phyloP scores from a whole-genome alignment of 352 stramenopile species.

The Pythium aristosporum region DNA sequence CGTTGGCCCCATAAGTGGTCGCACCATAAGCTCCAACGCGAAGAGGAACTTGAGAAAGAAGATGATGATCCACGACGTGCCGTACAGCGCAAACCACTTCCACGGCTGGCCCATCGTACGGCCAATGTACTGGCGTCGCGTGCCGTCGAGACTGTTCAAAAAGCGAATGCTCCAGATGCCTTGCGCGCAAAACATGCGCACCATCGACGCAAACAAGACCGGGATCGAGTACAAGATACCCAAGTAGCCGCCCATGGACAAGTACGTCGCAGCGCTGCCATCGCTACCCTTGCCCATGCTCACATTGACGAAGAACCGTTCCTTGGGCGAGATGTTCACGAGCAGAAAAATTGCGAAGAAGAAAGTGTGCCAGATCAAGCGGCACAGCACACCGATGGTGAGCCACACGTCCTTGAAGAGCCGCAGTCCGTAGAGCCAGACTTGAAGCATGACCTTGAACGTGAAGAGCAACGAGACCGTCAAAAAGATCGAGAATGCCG shows the following conservation, averaged over 20 bases:
- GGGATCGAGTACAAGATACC: conserved; percentile 53
- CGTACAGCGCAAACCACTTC: conserved; percentile 63
- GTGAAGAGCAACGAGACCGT: conserved; percentile 67
- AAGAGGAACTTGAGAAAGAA: conserved; percentile 96
- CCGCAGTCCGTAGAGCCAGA: conserved; percentile 76
- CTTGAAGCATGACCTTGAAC: conserved; percentile 74
- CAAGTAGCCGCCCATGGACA: conserved; percentile 63
- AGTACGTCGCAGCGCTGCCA: conserved; percentile 41
- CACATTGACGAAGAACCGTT: conserved; percentile 47
- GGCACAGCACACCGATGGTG: conserved; percentile 69
- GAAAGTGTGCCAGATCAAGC: conserved; percentile 76
- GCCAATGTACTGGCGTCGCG: conserved; percentile 75
- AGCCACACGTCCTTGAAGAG: conserved; percentile 50
- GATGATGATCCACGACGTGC: conserved; percentile 74
- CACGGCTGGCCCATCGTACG: conserved; percentile 75
- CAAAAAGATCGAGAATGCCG: conserved; percentile 70
- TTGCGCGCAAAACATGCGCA: conserved; percentile 64
- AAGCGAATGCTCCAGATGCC: conserved; percentile 56
- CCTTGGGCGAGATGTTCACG: conserved; percentile 71
- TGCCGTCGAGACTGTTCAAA: conserved; percentile 69
- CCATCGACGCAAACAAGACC: conserved; percentile 53
- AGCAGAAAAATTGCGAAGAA: conserved; percentile 80
- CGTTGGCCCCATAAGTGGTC: conserved; percentile 94
- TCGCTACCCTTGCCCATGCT: conserved; percentile 48
- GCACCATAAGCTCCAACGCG: conserved; percentile 97